These are phyloP conservation scores for Leishmania lainsoni DNA, from an alignment of 208 protist genomes.

Conservation along the genomic window DNA sequence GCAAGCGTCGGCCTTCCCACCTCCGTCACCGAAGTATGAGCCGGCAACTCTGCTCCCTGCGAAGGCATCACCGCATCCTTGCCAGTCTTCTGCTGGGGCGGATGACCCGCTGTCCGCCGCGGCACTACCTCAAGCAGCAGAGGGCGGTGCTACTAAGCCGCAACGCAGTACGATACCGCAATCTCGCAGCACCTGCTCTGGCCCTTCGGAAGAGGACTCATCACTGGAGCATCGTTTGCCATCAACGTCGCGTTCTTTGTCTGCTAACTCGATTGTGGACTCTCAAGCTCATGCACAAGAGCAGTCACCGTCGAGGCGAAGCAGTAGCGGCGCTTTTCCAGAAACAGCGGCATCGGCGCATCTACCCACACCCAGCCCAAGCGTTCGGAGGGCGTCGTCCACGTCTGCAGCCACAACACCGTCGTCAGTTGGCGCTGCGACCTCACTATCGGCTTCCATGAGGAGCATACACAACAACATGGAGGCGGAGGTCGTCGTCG, in stretches of 20 bases:
- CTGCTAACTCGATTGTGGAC: neutral
- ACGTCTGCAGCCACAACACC: neutral
- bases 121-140: neutral
- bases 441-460: neutral
- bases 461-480: neutral
- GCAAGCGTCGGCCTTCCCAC: neutral
- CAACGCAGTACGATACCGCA: neutral
- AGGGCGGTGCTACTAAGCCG: neutral
- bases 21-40: neutral
- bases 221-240: neutral
- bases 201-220: neutral
- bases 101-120: neutral
- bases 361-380: neutral
- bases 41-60: neutral
- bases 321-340: neutral
- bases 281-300: neutral
- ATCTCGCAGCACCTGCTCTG: neutral
- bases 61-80: neutral
- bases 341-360: neutral
- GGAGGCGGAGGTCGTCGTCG: neutral
- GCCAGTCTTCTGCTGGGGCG: neutral
- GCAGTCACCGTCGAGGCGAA: neutral
- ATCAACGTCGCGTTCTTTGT: neutral
- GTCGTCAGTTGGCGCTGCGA: slow-evolving; percentile 5
- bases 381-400: neutral